Conservation (phyloP, 2,329 filamentous ascomycete species). For the Zymoseptoria brevis region DNA sequence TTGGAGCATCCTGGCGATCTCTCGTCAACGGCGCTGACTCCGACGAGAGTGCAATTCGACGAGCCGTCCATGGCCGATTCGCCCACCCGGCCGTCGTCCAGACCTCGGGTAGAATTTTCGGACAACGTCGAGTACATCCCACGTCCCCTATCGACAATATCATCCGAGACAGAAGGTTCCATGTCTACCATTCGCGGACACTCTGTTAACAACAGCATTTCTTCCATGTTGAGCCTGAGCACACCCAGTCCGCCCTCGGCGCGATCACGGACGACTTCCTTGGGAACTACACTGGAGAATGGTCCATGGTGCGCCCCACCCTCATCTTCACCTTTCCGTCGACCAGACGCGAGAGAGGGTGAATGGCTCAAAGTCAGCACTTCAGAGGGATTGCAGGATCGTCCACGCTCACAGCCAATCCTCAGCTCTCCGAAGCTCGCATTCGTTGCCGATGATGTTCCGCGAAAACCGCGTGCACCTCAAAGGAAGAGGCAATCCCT, state of each 20-base stretch:
- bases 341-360: conserved; percentile 26
- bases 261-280: conserved; percentile 30
- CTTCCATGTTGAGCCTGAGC: conserved; percentile 61
- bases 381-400: conserved; percentile 11
- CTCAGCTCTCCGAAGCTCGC: conserved; percentile 6
- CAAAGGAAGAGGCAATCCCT: conserved; percentile 57
- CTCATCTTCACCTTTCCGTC: conserved; percentile 20
- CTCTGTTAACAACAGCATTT: conserved; percentile 70
- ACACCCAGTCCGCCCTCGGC: conserved; percentile 39
- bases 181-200: conserved; percentile 61
- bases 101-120: conserved; percentile 71
- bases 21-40: background rate
- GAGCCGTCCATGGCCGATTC: conserved; percentile 17
- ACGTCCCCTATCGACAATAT: conserved; percentile 73
- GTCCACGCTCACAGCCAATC: conserved; percentile 19
- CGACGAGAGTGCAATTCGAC: background rate
- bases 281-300: conserved; percentile 36
- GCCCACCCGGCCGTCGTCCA: conserved; percentile 37
- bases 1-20: conserved; percentile 17
- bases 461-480: conserved; percentile 13
- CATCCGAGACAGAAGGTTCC: conserved; percentile 75
- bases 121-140: conserved; percentile 78
- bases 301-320: conserved; percentile 53
- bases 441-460: conserved; percentile 9
- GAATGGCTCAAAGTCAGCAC: conserved; percentile 25